A percentile compares a stretch with the other conserved stretches of the same genome.
Conservation (phyloP, 176 grass and related monocot genomes). For the Oryza longistaminata region DNA sequence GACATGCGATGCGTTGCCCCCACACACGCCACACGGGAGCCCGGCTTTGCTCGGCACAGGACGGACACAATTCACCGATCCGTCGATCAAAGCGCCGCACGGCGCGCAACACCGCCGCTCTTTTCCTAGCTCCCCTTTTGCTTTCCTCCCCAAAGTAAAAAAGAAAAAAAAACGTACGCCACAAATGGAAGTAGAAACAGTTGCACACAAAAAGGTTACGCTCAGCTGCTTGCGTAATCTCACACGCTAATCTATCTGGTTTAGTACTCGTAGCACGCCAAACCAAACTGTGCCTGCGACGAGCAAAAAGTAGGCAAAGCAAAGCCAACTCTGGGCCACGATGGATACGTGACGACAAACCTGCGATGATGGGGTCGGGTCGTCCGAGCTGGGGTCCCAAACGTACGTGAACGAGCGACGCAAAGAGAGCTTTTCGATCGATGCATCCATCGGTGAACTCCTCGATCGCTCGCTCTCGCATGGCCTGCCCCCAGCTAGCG, state of each 20-base stretch:
- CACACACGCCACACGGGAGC: background rate
- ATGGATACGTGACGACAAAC: background rate
- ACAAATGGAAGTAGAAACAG: background rate
- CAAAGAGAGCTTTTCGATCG: slow-evolving; percentile 2
- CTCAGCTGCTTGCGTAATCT: background rate
- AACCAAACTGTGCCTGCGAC: no score
- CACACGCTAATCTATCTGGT: background rate
- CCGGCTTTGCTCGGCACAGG: background rate
- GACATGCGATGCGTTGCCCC: background rate
- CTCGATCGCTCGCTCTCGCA: background rate
- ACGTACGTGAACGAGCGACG: background rate
- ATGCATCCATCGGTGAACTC: background rate
- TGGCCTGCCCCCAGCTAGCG: no score
- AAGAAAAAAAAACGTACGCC: no score
- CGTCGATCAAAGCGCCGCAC: background rate
- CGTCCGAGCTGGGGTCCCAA: background rate
- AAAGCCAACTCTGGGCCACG: background rate
- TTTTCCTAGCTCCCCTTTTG: no score
- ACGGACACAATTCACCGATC: background rate
- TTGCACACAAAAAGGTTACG: background rate
- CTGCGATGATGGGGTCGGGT: background rate
- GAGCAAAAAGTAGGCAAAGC: background rate
- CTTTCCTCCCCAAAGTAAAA: no score
- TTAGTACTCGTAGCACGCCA: background rate
- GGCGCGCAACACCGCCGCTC: background rate